A percentile compares a stretch with the other conserved stretches of the same genome.
Evolutionary conservation across 441 rosid species (phyloP).

Genomic region (Flueggea neowawraea): DNA sequence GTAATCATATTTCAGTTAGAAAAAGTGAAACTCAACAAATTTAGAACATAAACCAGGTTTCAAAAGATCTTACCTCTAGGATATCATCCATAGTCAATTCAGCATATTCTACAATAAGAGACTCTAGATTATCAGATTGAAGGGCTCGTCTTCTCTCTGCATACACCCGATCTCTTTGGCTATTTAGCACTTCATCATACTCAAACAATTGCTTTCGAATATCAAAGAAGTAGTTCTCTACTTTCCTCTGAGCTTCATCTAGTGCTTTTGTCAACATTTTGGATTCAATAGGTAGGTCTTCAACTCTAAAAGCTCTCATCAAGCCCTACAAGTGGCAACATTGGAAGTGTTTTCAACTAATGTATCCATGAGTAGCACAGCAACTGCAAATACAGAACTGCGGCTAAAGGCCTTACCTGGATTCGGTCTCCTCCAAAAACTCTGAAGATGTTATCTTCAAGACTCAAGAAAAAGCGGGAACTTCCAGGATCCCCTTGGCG

Average conservation of each 20-base stretch:
- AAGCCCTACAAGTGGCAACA: slow-evolving; percentile 59
- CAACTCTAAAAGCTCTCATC: slow-evolving; percentile 97
- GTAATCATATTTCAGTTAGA: slow-evolving; percentile 11
- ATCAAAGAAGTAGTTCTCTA: slow-evolving; percentile 94
- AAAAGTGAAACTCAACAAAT: slow-evolving; percentile 8
- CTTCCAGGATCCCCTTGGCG: slow-evolving; percentile 99
- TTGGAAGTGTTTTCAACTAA: slow-evolving; percentile 13
- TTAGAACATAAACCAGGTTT: slow-evolving; percentile 1
- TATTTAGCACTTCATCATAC: slow-evolving; percentile 93
- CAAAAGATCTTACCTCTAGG: slow-evolving; percentile 58
- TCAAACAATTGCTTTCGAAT: slow-evolving; percentile 93
- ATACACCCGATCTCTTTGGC: slow-evolving; percentile 98
- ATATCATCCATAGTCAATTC: slow-evolving; percentile 98
- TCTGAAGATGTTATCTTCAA: slow-evolving; percentile 95
- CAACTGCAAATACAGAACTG: slow-evolving; percentile 12
- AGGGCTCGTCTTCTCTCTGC: slow-evolving; percentile 97
- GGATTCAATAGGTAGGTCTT: slow-evolving; percentile 95
- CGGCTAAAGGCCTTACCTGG: slow-evolving; percentile 50
- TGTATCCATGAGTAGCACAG: slow-evolving; percentile 2
- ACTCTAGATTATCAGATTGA: slow-evolving; percentile 76
- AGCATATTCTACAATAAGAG: slow-evolving; percentile 93
- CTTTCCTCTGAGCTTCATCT: slow-evolving; percentile 98
- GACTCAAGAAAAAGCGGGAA: slow-evolving; percentile 95
- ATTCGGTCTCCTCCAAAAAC: slow-evolving; percentile 95
- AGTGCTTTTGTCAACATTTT: slow-evolving; percentile 95